Percentiles rank a stretch among this genome's conserved stretches.
These are phyloP conservation scores for Coix lacrymajobi DNA, from an alignment of 176 grass and related monocot species.

Conservation along the genomic window DNA sequence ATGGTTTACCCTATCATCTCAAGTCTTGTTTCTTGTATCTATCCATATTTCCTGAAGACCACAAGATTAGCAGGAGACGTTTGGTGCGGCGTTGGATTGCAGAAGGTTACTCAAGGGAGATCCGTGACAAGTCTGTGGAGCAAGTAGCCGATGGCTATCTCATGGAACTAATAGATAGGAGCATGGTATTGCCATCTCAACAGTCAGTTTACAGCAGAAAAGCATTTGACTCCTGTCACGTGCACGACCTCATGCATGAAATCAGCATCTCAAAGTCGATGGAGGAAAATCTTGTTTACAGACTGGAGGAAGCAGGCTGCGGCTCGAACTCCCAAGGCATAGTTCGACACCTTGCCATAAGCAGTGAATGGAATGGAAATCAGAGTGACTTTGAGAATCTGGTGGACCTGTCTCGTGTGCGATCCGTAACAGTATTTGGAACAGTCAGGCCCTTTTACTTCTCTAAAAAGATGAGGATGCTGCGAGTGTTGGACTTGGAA, in stretches of 20 bases:
- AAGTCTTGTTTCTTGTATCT: constrained; percentile 40
- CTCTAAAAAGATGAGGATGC: constrained; percentile 5
- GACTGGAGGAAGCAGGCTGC: neutral
- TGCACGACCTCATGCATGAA: constrained; percentile 39
- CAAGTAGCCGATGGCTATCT: neutral
- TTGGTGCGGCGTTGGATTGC: constrained; percentile 23
- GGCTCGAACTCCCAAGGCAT: neutral
- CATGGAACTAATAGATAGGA: neutral
- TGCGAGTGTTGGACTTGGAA: constrained; percentile 38
- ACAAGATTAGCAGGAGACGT: neutral
- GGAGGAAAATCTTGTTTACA: constrained; percentile 20
- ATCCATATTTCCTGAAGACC: constrained; percentile 2
- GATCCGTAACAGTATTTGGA: constrained; percentile 27
- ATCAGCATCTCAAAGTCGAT: neutral
- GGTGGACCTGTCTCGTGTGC: neutral
- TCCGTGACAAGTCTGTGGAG: neutral
- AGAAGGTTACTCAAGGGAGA: neutral
- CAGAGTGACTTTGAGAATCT: neutral
- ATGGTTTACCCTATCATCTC: constrained; percentile 29
- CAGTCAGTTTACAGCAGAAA: neutral
- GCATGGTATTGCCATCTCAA: constrained; percentile 11
- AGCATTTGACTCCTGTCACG: neutral
- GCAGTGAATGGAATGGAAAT: neutral
- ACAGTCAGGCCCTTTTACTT: neutral
- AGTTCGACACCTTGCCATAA: neutral